Conservation (phyloP, 108 stramenopile genomes). For the Pseudonitzschia multiseries region DNA sequence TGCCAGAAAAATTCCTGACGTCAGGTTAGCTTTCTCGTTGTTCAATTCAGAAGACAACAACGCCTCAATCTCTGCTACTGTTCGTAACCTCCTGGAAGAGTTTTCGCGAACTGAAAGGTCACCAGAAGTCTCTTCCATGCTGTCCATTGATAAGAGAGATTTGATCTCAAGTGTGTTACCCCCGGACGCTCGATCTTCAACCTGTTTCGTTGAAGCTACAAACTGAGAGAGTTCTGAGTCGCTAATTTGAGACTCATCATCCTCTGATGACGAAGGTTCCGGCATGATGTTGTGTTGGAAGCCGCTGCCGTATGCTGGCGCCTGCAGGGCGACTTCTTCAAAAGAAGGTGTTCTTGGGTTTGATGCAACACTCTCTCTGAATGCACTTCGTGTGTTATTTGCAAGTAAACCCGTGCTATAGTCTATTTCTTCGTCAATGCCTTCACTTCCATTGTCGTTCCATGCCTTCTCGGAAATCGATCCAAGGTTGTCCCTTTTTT, state of each 20-base stretch:
- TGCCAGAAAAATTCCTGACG: neutral
- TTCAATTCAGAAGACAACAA: slow-evolving; percentile 23
- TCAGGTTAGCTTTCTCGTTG: slow-evolving; percentile 3
- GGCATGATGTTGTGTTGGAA: slow-evolving; percentile 3
- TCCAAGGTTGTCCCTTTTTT: slow-evolving; percentile 7
- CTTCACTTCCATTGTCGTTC: neutral
- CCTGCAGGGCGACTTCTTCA: slow-evolving; percentile 33
- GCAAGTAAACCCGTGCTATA: neutral
- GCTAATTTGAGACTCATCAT: slow-evolving; percentile 18
- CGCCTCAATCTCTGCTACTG: slow-evolving; percentile 38
- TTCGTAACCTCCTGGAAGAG: slow-evolving; percentile 18
- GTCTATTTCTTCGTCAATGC: neutral
- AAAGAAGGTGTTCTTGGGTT: slow-evolving; percentile 20
- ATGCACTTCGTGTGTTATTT: neutral
- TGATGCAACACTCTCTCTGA: slow-evolving; percentile 1
- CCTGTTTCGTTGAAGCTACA: slow-evolving; percentile 8
- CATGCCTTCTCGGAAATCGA: slow-evolving; percentile 23
- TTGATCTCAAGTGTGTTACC: slow-evolving; percentile 12
- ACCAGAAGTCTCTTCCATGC: slow-evolving; percentile 14
- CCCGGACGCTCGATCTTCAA: neutral
- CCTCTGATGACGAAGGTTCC: slow-evolving; percentile 10
- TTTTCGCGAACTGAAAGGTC: slow-evolving; percentile 4
- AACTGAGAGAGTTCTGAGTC: slow-evolving; percentile 13
- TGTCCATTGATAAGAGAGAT: slow-evolving; percentile 20
- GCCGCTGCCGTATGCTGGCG: slow-evolving; percentile 4